phyloP scores from a whole-genome alignment of 2,329 filamentous ascomycete genomes.

The Colletotrichum eremochloae region DNA sequence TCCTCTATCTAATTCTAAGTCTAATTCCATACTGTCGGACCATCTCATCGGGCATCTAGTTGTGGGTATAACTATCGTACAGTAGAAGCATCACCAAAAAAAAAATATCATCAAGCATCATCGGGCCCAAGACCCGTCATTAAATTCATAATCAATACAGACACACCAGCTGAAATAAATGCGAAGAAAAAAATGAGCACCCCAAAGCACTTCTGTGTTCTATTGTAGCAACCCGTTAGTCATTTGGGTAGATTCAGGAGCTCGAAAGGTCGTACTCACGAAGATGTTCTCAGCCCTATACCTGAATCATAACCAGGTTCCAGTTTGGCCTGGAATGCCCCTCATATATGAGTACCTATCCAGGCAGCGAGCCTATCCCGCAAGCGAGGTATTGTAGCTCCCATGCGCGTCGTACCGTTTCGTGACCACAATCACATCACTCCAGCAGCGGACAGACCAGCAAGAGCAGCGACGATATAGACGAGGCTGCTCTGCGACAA shows the following conservation, averaged over 20 bases:
- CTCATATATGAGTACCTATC: background rate
- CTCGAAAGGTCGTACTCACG: background rate
- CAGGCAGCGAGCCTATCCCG: no score
- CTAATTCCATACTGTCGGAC: background rate
- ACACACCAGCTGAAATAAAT: background rate
- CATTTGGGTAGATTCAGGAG: background rate
- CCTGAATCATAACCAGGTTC: background rate
- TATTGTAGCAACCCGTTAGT: background rate
- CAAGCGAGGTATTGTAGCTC: rapidly evolving
- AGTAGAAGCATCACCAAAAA: background rate
- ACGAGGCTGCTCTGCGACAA: background rate
- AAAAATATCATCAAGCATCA: background rate
- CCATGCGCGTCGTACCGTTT: background rate
- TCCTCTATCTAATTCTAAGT: background rate
- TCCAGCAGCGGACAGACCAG: constrained; percentile 1
- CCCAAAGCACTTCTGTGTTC: background rate
- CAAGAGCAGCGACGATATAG: constrained; percentile 1
- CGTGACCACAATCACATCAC: background rate
- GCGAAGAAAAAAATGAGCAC: background rate
- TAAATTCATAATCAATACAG: background rate
- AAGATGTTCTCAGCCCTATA: background rate
- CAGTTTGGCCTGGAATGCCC: background rate
- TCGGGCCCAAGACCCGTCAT: background rate
- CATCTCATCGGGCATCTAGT: background rate
- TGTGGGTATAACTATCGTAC: constrained; percentile 12